Evolutionary conservation across 2,329 filamentous ascomycete genomes (phyloP), one percentile per base, ranked within the genome.

Genomic region (Talaromyces sp.): DNA sequence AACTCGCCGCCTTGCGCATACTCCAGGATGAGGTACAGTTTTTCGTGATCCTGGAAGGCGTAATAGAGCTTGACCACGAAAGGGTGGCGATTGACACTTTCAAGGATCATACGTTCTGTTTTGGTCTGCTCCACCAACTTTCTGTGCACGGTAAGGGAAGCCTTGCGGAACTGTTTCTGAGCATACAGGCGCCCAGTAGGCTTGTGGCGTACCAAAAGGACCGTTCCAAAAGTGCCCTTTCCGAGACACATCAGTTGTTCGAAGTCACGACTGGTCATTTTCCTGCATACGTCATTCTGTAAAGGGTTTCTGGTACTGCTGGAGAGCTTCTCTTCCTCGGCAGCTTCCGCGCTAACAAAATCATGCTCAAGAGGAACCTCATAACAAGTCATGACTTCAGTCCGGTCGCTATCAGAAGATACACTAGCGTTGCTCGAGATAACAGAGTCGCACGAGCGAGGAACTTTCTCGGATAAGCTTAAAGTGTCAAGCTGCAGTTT

Each of bases 21-120:
- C 76, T 99, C 93, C 22, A 99, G 84, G 64, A 99, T 97, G 46
- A 99, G 80, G 71, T 99, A 99, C 35, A 99, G 84, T 77, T 96
- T 97, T 78, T 97, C 92, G 65, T 91, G 91, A 69, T 99, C 94
- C 75, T 99, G 94, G 75, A 99, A 99, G 21, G 94, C 94, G 69
- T 99, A 99, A 76, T 89, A 99, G 17, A 99, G 83, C 76, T 97
- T 97, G 63, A 99, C 94, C 50, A 99, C 92, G 71, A 99, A 99
- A 0, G 94, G 93, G 73, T 99, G 94, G 35, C 92, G 84, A 74
- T 95, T 97, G 73, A 99, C 90, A 60, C 89, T 95, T 77, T 99
- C 94, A 53, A 99, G 81, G 56, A 99, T 96, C 66, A 88, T 87
- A 52, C 94, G 89, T 77, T 99, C 94, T 2, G 93, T 97, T 80